Base-by-base conservation (phyloP, 192 early-diverging fungal genomes). In the Ramicandelaber brevisporus region DNA sequence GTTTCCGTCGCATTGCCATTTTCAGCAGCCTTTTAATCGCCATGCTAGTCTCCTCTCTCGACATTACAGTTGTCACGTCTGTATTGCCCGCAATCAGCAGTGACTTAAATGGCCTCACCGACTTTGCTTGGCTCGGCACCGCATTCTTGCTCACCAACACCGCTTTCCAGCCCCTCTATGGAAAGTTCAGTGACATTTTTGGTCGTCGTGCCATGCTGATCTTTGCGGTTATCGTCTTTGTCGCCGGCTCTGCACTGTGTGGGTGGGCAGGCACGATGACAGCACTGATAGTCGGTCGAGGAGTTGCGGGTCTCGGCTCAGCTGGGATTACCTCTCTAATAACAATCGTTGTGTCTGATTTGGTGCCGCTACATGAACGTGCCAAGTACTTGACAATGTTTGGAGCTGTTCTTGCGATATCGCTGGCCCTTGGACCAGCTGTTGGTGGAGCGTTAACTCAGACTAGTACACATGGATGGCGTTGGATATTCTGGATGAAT, bases 61-160 rank as follows among this genome's bases (percentile, higher is more conserved):
- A 89, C 45, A 63, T 68, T 33, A 86, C 78, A 0, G 78, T 95
- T 29, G 61, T 95, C 17, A 57, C 75, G 3, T 80, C 80, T 0
- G 61, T 73, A 1, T 55, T 80, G 21, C 53, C 63, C 9, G 46
- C 40, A 0, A 86, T 95, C 31, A 63, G 67, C n/a, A 40, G 51
- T 15, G 69, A 83, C 17, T 75, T 90, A 22, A 34, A 55, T 4
- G 53, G 61, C 6, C 50, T 72, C 14, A 57, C 55, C 21, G 46
- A 58, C 25, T 65, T 79, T 26, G 48, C 73, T 6, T 93, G 88
- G 88, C 63, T 95, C 21, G 70, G 71, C 7, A 73, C 63, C 11
- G 49, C 61, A 13, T 85, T 78, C 31, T 54, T 84, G 6, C 48
- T 79, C 21, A 54, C 62, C 1, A 34, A 54, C 21, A 76, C 78